Evolutionary conservation across 1,284 basidiomycete genomes (phyloP).

Genomic region (Irpex sp.): DNA sequence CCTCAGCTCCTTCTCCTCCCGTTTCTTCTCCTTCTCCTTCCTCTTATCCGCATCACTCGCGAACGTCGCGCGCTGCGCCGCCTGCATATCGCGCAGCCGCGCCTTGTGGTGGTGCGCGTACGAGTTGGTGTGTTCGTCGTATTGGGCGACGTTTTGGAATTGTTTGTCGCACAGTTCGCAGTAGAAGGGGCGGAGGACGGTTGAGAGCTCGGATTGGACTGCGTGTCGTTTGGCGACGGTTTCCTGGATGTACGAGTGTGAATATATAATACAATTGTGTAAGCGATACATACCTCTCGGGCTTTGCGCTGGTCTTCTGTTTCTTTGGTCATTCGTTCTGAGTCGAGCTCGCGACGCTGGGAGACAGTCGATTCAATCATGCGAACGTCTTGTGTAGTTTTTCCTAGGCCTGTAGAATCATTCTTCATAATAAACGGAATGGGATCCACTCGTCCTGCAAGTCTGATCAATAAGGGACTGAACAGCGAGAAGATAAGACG

Average conservation of each 20-base stretch:
- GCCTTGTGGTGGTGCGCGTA: slow-evolving; percentile 81
- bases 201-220: slow-evolving; percentile 59
- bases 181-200: slow-evolving; percentile 67
- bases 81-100: slow-evolving; percentile 72
- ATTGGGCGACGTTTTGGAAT: slow-evolving; percentile 75
- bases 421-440: slow-evolving; percentile 74
- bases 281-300: slow-evolving; percentile 73
- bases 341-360: slow-evolving; percentile 69
- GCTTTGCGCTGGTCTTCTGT: slow-evolving; percentile 65
- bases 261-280: too few relatives aligned
- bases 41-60: slow-evolving; percentile 60
- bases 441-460: slow-evolving; percentile 69
- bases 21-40: slow-evolving; percentile 76
- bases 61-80: slow-evolving; percentile 45
- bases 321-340: slow-evolving; percentile 72
- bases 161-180: slow-evolving; percentile 79
- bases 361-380: slow-evolving; percentile 81
- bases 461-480: neutral
- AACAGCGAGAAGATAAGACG: slow-evolving; percentile 12
- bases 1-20: slow-evolving; percentile 75
- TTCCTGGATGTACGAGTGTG: too few relatives aligned
- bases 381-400: slow-evolving; percentile 65
- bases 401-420: slow-evolving; percentile 75
- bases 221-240: slow-evolving; percentile 59
- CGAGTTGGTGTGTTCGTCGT: slow-evolving; percentile 80